A percentile compares a stretch with the other conserved stretches of the same genome.
Evolutionary conservation across 805 yeast genomes (phyloP).

Genomic region (Kodamaea lidongshanica): DNA sequence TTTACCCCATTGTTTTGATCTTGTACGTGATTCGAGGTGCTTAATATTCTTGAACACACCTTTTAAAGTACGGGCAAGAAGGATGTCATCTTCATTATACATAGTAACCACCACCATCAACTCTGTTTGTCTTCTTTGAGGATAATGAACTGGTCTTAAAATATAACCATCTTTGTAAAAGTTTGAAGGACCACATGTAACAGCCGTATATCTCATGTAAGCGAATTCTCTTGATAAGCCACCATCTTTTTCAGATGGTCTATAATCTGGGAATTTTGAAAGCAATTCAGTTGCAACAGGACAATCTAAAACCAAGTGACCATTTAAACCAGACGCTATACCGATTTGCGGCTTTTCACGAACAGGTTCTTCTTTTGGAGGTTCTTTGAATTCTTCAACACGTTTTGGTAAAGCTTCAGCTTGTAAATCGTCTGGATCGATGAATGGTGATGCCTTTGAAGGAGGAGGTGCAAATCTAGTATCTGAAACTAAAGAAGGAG

Average conservation of each 20-base stretch:
- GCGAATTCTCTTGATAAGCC: slow-evolving; percentile 49
- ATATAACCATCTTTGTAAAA: slow-evolving; percentile 51
- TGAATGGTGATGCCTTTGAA: slow-evolving; percentile 3
- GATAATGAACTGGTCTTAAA: slow-evolving; percentile 51
- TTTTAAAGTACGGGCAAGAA: slow-evolving; percentile 55
- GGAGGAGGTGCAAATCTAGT: too few relatives aligned
- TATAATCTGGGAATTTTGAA: slow-evolving; percentile 36
- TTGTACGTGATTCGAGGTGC: slow-evolving; percentile 44
- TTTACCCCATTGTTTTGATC: slow-evolving; percentile 44
- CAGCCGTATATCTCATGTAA: slow-evolving; percentile 58
- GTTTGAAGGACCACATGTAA: slow-evolving; percentile 64
- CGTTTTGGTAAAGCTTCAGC: slow-evolving; percentile 2
- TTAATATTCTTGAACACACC: slow-evolving; percentile 61
- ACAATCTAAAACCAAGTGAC: slow-evolving; percentile 81
- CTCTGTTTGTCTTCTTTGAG: slow-evolving; percentile 50
- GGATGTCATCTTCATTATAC: slow-evolving; percentile 61
- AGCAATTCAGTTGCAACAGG: slow-evolving; percentile 73
- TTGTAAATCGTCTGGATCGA: slow-evolving; percentile 18
- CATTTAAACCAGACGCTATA: slow-evolving; percentile 39
- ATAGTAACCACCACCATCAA: slow-evolving; percentile 57
- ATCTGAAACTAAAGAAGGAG: too few relatives aligned
- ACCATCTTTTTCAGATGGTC: slow-evolving; percentile 28
- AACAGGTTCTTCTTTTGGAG: slow-evolving; percentile 29
- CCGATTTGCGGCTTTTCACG: slow-evolving; percentile 30
- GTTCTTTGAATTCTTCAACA: slow-evolving; percentile 19